These are phyloP conservation scores for Hortaea sp. DNA, from an alignment of 2,329 filamentous ascomycete species.

Conservation along the genomic window DNA sequence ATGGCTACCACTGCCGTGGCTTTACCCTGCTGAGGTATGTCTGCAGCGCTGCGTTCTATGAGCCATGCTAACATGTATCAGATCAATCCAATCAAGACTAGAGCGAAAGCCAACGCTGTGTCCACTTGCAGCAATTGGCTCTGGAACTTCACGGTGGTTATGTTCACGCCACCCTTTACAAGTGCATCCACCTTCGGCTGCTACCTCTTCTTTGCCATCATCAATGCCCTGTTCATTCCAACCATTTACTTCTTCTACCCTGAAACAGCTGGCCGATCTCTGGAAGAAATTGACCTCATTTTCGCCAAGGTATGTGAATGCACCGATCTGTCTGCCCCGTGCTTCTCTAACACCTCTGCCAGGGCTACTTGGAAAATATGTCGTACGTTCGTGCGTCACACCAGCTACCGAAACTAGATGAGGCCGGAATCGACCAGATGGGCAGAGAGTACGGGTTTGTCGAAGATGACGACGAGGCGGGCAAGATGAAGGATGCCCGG, in stretches of 20 bases:
- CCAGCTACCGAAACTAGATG: conserved; percentile 25
- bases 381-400: conserved; percentile 27
- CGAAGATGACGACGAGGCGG: conserved; percentile 24
- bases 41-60: no score
- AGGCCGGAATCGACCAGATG: conserved; percentile 23
- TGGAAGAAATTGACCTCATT: conserved; percentile 45
- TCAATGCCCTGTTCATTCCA: conserved; percentile 44
- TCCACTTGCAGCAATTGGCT: conserved; percentile 45
- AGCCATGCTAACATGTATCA: conserved; percentile 3
- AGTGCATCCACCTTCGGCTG: conserved; percentile 15
- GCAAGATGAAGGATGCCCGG: conserved; percentile 14
- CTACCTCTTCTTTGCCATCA: conserved; percentile 39
- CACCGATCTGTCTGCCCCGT: background rate
- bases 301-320: conserved; percentile 15
- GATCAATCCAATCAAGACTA: conserved; percentile 44
- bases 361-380: conserved; percentile 21
- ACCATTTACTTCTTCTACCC: conserved; percentile 48
- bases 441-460: conserved; percentile 25
- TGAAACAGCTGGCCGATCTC: conserved; percentile 41
- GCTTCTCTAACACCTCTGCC: background rate
- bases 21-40: conserved; percentile 8
- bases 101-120: conserved; percentile 46
- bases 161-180: conserved; percentile 33
- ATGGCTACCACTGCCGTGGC: conserved; percentile 23
- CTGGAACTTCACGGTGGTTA: conserved; percentile 21